Evolutionary conservation across 2,329 filamentous ascomycete species (phyloP).

Genomic region (Aspergillus neotritici): DNA sequence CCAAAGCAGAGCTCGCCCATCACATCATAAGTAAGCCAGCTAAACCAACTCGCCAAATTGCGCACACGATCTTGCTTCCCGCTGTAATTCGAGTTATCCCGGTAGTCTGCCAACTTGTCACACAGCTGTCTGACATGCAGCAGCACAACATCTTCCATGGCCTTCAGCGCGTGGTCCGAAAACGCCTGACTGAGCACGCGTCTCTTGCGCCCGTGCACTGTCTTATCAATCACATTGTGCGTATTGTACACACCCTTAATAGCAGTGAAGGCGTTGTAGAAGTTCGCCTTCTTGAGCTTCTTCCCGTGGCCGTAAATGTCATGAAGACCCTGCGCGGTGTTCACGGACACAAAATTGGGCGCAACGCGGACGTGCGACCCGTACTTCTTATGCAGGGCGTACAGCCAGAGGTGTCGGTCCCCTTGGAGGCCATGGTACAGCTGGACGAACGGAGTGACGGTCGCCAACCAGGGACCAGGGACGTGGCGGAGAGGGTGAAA

Average conservation of each 20-base stretch:
- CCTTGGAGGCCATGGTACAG: slow-evolving; percentile 71
- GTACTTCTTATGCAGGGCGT: slow-evolving; percentile 65
- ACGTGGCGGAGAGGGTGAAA: slow-evolving; percentile 31
- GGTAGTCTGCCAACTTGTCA: slow-evolving; percentile 24
- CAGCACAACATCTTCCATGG: slow-evolving; percentile 63
- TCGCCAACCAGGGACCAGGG: slow-evolving; percentile 27
- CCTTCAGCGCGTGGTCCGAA: slow-evolving; percentile 59
- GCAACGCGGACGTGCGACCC: slow-evolving; percentile 67
- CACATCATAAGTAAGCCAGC: slow-evolving; percentile 47
- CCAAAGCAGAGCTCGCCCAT: slow-evolving; percentile 50
- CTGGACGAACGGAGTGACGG: slow-evolving; percentile 47
- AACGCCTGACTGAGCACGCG: slow-evolving; percentile 68
- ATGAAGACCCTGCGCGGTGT: slow-evolving; percentile 56
- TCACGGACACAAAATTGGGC: slow-evolving; percentile 72
- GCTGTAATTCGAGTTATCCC: slow-evolving; percentile 11
- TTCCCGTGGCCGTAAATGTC: slow-evolving; percentile 41
- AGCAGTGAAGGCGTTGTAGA: slow-evolving; percentile 68
- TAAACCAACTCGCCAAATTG: slow-evolving; percentile 36
- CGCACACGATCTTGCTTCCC: slow-evolving; percentile 23
- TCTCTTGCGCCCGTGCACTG: slow-evolving; percentile 63
- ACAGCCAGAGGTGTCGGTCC: slow-evolving; percentile 67
- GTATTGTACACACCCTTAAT: slow-evolving; percentile 62
- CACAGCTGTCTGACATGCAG: slow-evolving; percentile 63
- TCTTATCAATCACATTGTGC: slow-evolving; percentile 65
- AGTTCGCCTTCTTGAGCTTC: slow-evolving; percentile 55